phyloP scores from a whole-genome alignment of 768 basidiomycete species.

The Fistulinella prunicolor region DNA sequence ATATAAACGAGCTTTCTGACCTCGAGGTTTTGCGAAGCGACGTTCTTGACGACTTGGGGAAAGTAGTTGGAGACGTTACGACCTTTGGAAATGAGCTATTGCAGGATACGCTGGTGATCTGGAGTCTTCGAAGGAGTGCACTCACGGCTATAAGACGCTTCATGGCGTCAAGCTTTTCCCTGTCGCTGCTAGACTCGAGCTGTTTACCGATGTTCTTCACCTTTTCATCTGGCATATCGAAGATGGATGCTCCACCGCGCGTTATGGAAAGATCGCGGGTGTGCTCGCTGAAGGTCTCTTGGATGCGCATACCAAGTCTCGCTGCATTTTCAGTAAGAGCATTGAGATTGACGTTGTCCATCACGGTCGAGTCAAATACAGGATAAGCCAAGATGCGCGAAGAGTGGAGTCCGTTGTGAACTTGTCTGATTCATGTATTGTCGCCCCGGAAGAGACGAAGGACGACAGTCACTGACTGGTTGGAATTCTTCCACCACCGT shows the following conservation, averaged over 20 bases:
- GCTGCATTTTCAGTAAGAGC: conserved; percentile 77
- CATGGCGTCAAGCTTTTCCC: conserved; percentile 93
- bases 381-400: neutral
- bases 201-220: conserved; percentile 79
- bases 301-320: conserved; percentile 76
- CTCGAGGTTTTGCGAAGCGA: conserved; percentile 88
- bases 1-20: conserved; percentile 97
- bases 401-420: conserved; percentile 1
- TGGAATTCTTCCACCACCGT: too few relatives aligned
- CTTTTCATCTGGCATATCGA: conserved; percentile 78
- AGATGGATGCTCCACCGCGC: conserved; percentile 52
- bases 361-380: conserved; percentile 10
- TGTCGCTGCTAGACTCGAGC: conserved; percentile 83
- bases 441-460: neutral
- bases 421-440: conserved; percentile 6
- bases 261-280: conserved; percentile 68
- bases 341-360: conserved; percentile 36
- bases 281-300: conserved; percentile 79
- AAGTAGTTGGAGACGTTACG: conserved; percentile 92
- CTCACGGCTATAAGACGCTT: conserved; percentile 90
- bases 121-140: conserved; percentile 13
- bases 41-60: conserved; percentile 95
- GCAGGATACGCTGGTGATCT: conserved; percentile 1
- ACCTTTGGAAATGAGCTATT: conserved; percentile 87
- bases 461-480: too few relatives aligned